These are phyloP conservation scores for Cenchrus fungigraminus DNA, from an alignment of 176 grass and related monocot species.

Conservation along the genomic window DNA sequence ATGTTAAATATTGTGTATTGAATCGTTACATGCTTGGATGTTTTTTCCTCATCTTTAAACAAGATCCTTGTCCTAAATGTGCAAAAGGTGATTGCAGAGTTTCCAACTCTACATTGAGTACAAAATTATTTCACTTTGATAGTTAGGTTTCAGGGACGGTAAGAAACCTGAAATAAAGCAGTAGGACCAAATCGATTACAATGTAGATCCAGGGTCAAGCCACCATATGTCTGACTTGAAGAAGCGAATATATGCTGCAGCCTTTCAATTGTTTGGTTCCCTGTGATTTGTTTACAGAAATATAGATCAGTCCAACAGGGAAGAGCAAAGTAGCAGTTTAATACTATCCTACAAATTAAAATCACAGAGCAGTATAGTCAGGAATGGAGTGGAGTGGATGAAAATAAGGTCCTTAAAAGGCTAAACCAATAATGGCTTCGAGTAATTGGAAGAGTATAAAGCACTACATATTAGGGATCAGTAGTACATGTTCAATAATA, in stretches of 20 bases:
- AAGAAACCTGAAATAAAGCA: conserved; percentile 92
- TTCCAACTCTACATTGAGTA: conserved; percentile 4
- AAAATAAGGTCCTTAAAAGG: background rate
- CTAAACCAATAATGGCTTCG: background rate
- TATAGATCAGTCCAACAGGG: conserved; percentile 13
- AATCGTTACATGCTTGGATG: background rate
- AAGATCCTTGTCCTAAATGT: background rate
- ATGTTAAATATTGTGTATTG: background rate
- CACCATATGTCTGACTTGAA: conserved; percentile 88
- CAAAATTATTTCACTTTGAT: conserved; percentile 30
- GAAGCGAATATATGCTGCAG: conserved; percentile 92
- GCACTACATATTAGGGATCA: background rate
- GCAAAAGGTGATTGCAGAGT: conserved; percentile 11
- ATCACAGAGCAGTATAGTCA: background rate
- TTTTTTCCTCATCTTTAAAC: background rate
- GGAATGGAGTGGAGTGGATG: background rate
- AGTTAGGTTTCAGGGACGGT: conserved; percentile 23
- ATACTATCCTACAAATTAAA: background rate
- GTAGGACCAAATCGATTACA: conserved; percentile 94
- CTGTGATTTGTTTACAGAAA: conserved; percentile 52
- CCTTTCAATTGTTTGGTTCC: conserved; percentile 93
- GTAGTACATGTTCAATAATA: background rate
- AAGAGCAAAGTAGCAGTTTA: background rate
- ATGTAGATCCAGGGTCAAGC: conserved; percentile 92
- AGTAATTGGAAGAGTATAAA: background rate